Evolutionary conservation across 2,329 filamentous ascomycete genomes (phyloP), one percentile per base, ranked within the genome.

Genomic region (Fusarium sp.): DNA sequence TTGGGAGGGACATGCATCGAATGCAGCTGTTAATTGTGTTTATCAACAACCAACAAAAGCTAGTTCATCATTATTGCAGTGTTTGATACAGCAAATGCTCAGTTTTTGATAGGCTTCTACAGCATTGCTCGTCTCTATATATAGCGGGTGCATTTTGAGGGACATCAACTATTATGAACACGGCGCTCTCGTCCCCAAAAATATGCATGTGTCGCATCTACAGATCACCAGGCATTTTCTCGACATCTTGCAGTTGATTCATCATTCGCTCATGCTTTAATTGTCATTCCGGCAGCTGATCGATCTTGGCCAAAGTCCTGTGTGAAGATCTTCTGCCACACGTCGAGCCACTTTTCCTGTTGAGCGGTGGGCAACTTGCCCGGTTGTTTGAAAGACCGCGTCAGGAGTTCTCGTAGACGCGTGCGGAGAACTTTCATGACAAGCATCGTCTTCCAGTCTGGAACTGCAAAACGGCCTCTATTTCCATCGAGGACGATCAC

Each of bases 361-460:
- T 90, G 87, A 21, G 83, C 79, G 0, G 88, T 87, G 8, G 82
- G 82, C 25, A 85, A 71, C 65, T 85, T 87, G 10, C 86, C 86
- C 0, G 87, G 87, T 63, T 80, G 83, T 75, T 86, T 89, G 78
- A 96, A 93, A 19, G 85, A 83, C 27, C 84, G 82, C 1, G 85
- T 86, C 42, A 96, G 80, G 36, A 96, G 84, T 65, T 96, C 92
- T 63, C 89, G 87, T 15, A 97, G 79, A 23, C 90, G 84, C 2
- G 82, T 79, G 17, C 92, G 85, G 49, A 98, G 79, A 6, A 88
- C 86, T 76, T 97, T 97, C 70, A 99, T 79, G n/a, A 90, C 93
- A 32, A 97, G 84, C 82, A 95, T 88, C 1, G 89, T 89, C 77
- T 93, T 96, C 93, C 94, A 98, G 72, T 96, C 91, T 5, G 88